Evolutionary conservation across 495 filamentous ascomycete genomes (phyloP).

Genomic region (Tuber umbilicatum): DNA sequence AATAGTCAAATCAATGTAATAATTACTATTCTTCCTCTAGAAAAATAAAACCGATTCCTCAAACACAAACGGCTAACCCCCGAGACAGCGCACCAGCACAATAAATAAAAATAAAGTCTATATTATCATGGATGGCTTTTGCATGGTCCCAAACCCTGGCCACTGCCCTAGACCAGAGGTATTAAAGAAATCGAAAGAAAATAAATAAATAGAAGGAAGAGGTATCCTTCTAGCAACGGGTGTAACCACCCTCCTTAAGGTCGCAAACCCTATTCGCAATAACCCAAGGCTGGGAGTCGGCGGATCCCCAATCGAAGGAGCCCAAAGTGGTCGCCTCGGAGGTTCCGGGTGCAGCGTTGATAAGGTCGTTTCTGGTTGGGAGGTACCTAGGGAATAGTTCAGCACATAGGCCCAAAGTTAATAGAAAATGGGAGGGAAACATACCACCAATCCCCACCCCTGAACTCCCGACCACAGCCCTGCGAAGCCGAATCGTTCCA

Average conservation of each 20-base stretch:
- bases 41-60: background rate
- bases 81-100: background rate
- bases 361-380: constrained; percentile 18
- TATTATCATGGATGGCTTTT: background rate
- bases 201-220: background rate
- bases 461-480: constrained; percentile 32
- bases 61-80: background rate
- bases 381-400: constrained; percentile 23
- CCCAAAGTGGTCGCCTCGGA: constrained; percentile 17
- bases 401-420: background rate
- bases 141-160: background rate
- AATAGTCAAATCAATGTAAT: background rate
- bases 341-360: constrained; percentile 17
- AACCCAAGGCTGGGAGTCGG: constrained; percentile 29
- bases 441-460: constrained; percentile 28
- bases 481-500: constrained; percentile 32
- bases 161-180: background rate
- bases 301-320: constrained; percentile 31
- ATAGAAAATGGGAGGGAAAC: background rate
- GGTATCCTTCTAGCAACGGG: constrained; percentile 13
- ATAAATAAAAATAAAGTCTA: background rate
- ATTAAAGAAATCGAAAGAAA: background rate
- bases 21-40: background rate
- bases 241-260: constrained; percentile 29
- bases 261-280: constrained; percentile 23